These are phyloP conservation scores for Delitschia confertaspora DNA, from an alignment of 495 filamentous ascomycete species.

Conservation along the genomic window DNA sequence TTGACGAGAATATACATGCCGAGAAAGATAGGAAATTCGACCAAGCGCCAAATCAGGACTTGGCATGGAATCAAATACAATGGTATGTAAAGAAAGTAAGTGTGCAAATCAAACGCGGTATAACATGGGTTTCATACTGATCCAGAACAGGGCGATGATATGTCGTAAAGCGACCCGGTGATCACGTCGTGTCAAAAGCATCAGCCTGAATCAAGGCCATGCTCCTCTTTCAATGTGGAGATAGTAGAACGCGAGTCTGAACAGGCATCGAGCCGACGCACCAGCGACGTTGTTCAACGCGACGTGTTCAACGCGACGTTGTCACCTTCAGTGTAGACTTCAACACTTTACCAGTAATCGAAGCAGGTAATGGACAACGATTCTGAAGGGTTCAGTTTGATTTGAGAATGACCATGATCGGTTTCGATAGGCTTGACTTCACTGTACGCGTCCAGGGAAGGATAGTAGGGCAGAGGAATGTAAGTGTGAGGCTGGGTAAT, in stretches of 20 bases:
- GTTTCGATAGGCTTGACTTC: constrained; percentile 3
- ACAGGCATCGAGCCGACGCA: neutral
- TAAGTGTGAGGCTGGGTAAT: constrained; percentile 6
- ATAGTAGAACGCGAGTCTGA: constrained; percentile 1
- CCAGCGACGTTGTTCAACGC: neutral
- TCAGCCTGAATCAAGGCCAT: neutral
- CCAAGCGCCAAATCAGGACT: neutral
- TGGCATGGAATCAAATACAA: constrained; percentile 7
- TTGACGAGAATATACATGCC: constrained; percentile 2
- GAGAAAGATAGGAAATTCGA: constrained; percentile 6
- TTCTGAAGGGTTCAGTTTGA: constrained; percentile 7
- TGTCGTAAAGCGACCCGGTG: constrained; percentile 1
- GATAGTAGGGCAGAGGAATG: neutral
- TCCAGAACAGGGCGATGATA: constrained; percentile 3
- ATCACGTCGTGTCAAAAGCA: constrained; percentile 3
- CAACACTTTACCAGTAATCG: neutral
- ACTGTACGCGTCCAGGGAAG: neutral
- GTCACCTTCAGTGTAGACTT: neutral
- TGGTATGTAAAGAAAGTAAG: constrained; percentile 5
- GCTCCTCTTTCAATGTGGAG: neutral
- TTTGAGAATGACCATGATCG: constrained; percentile 7
- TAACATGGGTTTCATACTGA: neutral
- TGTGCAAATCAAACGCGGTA: neutral
- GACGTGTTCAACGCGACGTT: neutral
- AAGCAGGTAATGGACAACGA: constrained; percentile 2